Percentiles rank a stretch among this genome's conserved stretches.
Evolutionary conservation across 306 rosid genomes (phyloP).

Genomic region (Quercus glauca): DNA sequence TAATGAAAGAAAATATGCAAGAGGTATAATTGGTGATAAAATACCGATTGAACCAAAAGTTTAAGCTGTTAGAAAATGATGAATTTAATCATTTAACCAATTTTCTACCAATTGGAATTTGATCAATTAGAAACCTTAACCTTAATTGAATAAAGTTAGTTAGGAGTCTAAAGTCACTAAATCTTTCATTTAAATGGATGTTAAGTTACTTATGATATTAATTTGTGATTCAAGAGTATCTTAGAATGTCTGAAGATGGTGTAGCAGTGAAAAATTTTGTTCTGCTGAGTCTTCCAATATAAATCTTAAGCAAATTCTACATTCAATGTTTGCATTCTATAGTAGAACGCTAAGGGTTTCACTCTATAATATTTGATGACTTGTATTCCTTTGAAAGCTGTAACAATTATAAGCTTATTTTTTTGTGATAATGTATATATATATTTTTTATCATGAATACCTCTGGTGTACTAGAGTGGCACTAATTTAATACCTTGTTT

Average conservation of each 20-base stretch:
- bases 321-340: not conserved
- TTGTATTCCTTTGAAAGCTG: not conserved
- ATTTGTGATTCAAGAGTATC: not conserved
- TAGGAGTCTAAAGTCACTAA: not conserved
- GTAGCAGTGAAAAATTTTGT: not conserved
- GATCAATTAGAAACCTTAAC: not conserved
- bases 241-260: not conserved
- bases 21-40: not conserved
- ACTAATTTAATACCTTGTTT: no score
- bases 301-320: not conserved
- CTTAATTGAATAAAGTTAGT: not conserved
- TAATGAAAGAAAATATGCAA: not conserved
- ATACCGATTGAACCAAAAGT: no score
- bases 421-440: not conserved
- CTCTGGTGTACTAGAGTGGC: no score
- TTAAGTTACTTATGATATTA: not conserved
- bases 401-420: not conserved
- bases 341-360: not conserved
- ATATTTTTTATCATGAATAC: no score
- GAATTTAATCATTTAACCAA: no score
- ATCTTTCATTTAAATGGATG: not conserved
- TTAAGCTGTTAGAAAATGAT: no score
- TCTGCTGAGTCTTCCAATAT: not conserved
- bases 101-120: not conserved
- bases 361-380: not conserved